Base-by-base conservation (phyloP, 495 filamentous ascomycete species). In the Mytilinidion resinicola region DNA sequence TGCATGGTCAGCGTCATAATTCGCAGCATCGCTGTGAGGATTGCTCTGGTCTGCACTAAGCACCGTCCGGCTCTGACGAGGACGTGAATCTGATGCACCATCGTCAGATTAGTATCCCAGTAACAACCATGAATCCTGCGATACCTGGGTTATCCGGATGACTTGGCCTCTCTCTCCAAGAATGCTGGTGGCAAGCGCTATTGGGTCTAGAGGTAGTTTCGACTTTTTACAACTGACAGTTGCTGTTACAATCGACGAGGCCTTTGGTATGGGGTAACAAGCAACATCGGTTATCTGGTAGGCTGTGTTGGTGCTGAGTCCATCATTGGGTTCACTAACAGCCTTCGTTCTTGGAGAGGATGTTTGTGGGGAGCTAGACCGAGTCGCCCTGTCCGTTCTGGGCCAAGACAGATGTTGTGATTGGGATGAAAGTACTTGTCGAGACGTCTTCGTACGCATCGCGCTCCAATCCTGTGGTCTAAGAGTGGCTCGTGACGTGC, bases 361-460 rank as follows among this genome's bases (percentile, higher is more conserved):
- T n/a, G n/a, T n/a, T n/a, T n/a, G n/a, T n/a, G n/a, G n/a, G n/a
- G n/a, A n/a, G n/a, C n/a, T n/a, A n/a, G 43, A 46, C 43, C 43
- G 43, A 46, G 43, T 17, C 20, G 15, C 20, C 8, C 12, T 46
- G 15, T 46, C 48, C 21, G 20, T 20, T 51, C 20, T 51, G 20
- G 33, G 21, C 14, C 21, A 9, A 33, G 48, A 57, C n/a, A 48
- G 43, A 15, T 46, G 33, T 12, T 25, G 47, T 42, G 30, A 30
- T 51, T 41, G 20, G 43, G 19, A 58, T 58, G 33, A 51, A 30
- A 21, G 21, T 51, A 58, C 10, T 20, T 51, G 20, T 43, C 35
- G 37, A 10, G 10, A 58, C 20, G 55, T 30, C 17, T 33, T 52
- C 33, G 17, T 51, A 37, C 25, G 35, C 37, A 36, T 58, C 19